Evolutionary conservation across 2,329 filamentous ascomycete species (phyloP).

Genomic region (Xylariaceae sp.): DNA sequence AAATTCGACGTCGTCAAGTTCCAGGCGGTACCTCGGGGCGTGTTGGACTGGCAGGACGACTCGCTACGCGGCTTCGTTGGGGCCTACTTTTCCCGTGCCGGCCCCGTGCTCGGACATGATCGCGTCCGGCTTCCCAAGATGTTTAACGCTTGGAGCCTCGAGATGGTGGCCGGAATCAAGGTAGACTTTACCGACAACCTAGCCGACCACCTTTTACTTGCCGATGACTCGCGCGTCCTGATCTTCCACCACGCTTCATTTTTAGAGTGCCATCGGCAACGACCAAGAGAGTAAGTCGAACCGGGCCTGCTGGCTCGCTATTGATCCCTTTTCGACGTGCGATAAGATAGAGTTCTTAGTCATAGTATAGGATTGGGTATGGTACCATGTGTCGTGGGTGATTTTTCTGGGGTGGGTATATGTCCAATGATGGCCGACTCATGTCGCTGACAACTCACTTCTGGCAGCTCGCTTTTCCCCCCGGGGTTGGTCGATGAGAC

Average conservation of each 20-base stretch:
- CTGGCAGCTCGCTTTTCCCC: slow-evolving; percentile 23
- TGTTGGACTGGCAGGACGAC: slow-evolving; percentile 3
- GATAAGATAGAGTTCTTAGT: slow-evolving; percentile 3
- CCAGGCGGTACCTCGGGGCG: background rate
- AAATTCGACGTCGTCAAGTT: slow-evolving; percentile 1
- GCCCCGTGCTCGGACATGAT: background rate
- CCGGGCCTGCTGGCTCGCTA: background rate
- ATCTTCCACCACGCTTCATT: slow-evolving; percentile 40
- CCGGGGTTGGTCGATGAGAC: slow-evolving; percentile 34
- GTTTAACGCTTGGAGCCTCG: slow-evolving; percentile 23
- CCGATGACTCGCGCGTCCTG: slow-evolving; percentile 34
- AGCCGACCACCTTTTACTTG: slow-evolving; percentile 36
- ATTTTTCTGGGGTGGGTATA: background rate
- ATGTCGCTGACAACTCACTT: no score
- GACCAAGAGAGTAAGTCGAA: no score
- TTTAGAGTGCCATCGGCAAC: slow-evolving; percentile 27
- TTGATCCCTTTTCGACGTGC: background rate
- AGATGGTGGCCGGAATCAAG: slow-evolving; percentile 32
- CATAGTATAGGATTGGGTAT: no score
- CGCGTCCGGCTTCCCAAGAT: slow-evolving; percentile 14
- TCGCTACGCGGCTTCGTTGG: slow-evolving; percentile 4
- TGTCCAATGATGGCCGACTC: background rate
- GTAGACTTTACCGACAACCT: slow-evolving; percentile 36
- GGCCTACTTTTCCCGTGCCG: background rate
- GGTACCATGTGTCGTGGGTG: no score